These are phyloP conservation scores for Platanus orientalis DNA, from an alignment of 164 flowering plant species.

Conservation along the genomic window DNA sequence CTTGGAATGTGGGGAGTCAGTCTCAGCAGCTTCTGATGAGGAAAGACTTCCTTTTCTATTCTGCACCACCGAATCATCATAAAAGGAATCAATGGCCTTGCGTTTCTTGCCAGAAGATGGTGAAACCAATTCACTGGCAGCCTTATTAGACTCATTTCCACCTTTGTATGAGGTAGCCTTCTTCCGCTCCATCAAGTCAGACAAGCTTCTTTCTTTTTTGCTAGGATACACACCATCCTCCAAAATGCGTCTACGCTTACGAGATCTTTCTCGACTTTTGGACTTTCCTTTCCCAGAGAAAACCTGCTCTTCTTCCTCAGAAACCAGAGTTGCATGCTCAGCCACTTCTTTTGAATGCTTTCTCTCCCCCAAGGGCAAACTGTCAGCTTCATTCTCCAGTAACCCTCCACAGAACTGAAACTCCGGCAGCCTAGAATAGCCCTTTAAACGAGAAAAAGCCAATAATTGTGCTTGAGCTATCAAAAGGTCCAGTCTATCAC, in stretches of 20 bases:
- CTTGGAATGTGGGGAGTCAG: conserved; percentile 19
- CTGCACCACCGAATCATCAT: conserved; percentile 18
- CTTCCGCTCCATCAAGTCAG: conserved; percentile 27
- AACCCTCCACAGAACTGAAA: conserved; percentile 32
- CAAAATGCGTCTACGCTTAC: conserved; percentile 24
- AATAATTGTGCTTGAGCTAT: conserved; percentile 45
- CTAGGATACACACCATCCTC: conserved; percentile 16
- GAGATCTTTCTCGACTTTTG: conserved; percentile 13
- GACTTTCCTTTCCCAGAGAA: conserved; percentile 17
- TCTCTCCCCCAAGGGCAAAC: neutral
- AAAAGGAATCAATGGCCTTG: conserved; percentile 17
- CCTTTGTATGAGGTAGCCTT: conserved; percentile 5
- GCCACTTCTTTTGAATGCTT: conserved; percentile 1
- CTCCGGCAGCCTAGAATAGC: conserved; percentile 42
- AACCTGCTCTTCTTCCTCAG: conserved; percentile 14
- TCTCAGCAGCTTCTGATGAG: conserved; percentile 5
- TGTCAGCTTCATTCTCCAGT: conserved; percentile 28
- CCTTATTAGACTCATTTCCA: conserved; percentile 16
- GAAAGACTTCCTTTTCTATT: conserved; percentile 13
- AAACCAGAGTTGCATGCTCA: conserved; percentile 12
- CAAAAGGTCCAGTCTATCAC: conserved; percentile 46
- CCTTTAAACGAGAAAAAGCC: conserved; percentile 60
- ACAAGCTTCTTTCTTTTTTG: conserved; percentile 31
- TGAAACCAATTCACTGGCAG: conserved; percentile 14
- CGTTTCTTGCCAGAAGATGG: conserved; percentile 31